Conservation (phyloP, 345 rosid genomes). For the Eucalyptus polybractea region DNA sequence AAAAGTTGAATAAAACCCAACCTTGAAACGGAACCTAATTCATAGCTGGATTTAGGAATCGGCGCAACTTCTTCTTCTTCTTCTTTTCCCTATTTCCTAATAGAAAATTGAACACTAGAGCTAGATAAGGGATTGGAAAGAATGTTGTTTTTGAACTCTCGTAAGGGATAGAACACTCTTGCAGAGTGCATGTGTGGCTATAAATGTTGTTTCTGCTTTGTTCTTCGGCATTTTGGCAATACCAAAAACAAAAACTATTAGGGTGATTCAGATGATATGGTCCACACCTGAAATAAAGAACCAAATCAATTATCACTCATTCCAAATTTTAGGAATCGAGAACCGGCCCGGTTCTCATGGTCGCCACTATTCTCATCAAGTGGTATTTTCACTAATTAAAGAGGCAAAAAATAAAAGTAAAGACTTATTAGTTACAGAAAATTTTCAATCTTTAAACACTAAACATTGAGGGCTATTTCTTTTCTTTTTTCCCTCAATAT, state of each 20-base stretch:
- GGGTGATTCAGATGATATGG: background rate
- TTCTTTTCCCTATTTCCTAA: too few species aligned
- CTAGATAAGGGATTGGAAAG: background rate
- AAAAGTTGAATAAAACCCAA: too few species aligned
- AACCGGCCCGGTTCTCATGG: fast-evolving
- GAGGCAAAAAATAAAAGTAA: background rate
- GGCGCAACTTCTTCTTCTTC: background rate
- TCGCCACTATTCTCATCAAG: background rate
- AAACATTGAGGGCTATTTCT: too few species aligned
- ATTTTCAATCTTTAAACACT: background rate
- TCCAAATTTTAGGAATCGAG: background rate
- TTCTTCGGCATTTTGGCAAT: background rate
- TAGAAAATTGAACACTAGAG: background rate
- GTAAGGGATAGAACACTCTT: too few species aligned
- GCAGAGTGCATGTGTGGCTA: too few species aligned
- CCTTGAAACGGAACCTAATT: too few species aligned
- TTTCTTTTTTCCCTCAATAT: background rate
- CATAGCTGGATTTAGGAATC: too few species aligned
- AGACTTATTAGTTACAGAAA: background rate
- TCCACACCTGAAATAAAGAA: background rate
- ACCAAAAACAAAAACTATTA: too few species aligned
- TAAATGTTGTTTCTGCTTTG: too few species aligned
- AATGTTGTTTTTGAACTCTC: too few species aligned
- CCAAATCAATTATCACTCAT: background rate
- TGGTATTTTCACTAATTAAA: background rate